These are phyloP conservation scores for Neoscytalidium dimidiatum DNA, from an alignment of 2,329 filamentous ascomycete genomes.

Conservation along the genomic window DNA sequence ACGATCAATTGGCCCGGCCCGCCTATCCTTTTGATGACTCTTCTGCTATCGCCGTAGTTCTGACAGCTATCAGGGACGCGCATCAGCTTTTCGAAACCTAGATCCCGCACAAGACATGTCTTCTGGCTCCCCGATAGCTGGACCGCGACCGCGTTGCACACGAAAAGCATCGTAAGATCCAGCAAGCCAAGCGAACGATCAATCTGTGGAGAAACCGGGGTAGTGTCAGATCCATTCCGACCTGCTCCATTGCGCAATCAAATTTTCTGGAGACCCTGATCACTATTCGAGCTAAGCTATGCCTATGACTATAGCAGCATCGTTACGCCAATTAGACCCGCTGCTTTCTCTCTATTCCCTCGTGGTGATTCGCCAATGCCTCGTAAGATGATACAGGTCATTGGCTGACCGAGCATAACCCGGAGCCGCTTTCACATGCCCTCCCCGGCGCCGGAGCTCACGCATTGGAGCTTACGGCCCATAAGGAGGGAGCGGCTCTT, in stretches of 20 bases:
- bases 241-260: slow-evolving; percentile 9
- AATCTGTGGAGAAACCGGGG: slow-evolving; percentile 14
- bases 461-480: neutral
- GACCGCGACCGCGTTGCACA: neutral
- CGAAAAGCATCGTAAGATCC: neutral
- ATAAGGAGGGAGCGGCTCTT: slow-evolving; percentile 2
- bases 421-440: neutral
- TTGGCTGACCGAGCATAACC: neutral
- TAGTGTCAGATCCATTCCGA: slow-evolving; percentile 8
- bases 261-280: neutral
- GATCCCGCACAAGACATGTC: no score
- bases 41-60: neutral
- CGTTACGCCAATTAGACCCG: neutral
- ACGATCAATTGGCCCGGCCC: neutral
- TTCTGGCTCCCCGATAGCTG: no score
- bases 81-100: no score
- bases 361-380: neutral
- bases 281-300: neutral
- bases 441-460: neutral
- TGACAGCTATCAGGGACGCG: no score
- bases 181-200: neutral
- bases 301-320: neutral
- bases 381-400: neutral
- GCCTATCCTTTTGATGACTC: slow-evolving; percentile 3
- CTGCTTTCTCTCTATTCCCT: neutral